A percentile compares a stretch with the other conserved stretches of the same genome.
Conservation (phyloP, 73 alveolate genomes). For the Tetrahymena borealis region DNA sequence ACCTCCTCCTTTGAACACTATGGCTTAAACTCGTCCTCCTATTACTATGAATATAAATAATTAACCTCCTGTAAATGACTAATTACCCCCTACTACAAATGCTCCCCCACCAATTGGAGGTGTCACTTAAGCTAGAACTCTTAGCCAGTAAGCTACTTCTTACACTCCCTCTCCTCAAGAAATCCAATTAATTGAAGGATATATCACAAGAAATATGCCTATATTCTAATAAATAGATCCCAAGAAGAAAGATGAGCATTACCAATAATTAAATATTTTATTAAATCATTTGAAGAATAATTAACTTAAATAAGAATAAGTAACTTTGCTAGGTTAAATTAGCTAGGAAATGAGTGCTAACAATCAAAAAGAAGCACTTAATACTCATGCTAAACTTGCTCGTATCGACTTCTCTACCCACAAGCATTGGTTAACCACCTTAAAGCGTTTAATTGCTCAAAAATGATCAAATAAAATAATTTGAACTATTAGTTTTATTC, state of each 20-base stretch:
- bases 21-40: neutral
- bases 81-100: neutral
- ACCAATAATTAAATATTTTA: neutral
- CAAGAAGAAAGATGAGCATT: neutral
- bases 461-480: neutral
- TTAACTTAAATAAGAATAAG: neutral
- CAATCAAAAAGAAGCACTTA: neutral
- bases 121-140: neutral
- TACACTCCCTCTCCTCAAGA: neutral
- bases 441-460: neutral
- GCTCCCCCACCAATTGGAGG: neutral
- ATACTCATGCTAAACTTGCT: neutral
- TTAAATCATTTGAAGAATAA: neutral
- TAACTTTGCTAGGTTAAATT: neutral
- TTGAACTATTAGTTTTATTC: neutral
- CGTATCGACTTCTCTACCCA: neutral
- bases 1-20: neutral
- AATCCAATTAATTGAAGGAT: neutral
- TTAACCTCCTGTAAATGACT: neutral
- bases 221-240: neutral
- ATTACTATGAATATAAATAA: neutral
- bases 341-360: neutral
- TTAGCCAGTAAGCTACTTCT: neutral
- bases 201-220: neutral
- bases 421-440: neutral